Evolutionary conservation across 2,329 filamentous ascomycete genomes (phyloP).

Genomic region (Trichoderma gracile): DNA sequence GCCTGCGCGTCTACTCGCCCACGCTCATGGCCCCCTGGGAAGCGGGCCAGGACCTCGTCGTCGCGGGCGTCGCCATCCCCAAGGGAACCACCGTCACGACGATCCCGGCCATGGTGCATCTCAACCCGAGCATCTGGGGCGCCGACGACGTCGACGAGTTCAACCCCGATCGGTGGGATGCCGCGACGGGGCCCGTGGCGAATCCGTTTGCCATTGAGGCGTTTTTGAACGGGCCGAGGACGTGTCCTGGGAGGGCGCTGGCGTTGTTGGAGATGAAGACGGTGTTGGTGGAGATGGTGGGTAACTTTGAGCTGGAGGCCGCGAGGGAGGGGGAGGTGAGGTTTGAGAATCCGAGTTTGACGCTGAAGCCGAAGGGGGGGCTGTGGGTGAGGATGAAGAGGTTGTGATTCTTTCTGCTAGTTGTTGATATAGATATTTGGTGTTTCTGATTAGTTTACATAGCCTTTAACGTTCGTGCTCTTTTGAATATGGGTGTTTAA

Average conservation of each 20-base stretch:
- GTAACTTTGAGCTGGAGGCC: conserved; percentile 32
- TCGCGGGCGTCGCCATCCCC: conserved; percentile 41
- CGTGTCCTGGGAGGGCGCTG: conserved; percentile 43
- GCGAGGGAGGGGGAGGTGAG: conserved; percentile 29
- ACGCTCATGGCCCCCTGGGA: conserved; percentile 38
- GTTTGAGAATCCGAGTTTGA: conserved; percentile 32
- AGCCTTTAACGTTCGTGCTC: too few species aligned
- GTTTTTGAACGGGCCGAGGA: conserved; percentile 42
- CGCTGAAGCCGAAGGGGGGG: conserved; percentile 33
- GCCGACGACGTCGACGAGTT: conserved; percentile 38
- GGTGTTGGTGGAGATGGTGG: conserved; percentile 38
- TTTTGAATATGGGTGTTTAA: too few species aligned
- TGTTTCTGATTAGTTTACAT: background rate
- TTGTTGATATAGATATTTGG: background rate
- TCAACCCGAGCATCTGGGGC: conserved; percentile 43
- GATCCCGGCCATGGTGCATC: conserved; percentile 41
- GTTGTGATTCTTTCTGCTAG: background rate
- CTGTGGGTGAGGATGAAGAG: background rate
- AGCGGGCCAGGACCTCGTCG: conserved; percentile 37
- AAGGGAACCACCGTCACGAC: conserved; percentile 44
- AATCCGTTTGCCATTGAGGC: conserved; percentile 39
- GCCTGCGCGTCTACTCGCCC: conserved; percentile 46
- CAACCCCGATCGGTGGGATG: conserved; percentile 44
- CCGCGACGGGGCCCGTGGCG: conserved; percentile 30
- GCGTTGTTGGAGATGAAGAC: conserved; percentile 43